Evolutionary conservation across 108 stramenopile genomes (phyloP).

Genomic region (Chaetoceros muelleri): DNA sequence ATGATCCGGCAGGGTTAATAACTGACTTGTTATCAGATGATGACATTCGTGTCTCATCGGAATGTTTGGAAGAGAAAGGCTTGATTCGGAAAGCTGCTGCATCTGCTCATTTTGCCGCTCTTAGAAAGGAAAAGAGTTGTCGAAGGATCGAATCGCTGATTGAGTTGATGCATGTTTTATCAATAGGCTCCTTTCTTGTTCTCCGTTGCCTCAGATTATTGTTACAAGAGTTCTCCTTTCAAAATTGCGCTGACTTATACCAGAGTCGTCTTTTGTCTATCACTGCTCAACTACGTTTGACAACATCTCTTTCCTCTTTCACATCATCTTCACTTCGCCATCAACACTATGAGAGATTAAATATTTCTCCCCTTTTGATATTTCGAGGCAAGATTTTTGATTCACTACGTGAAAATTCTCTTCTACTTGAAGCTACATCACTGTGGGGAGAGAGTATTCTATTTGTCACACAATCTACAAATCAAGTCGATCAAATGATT

Average conservation of each 20-base stretch:
- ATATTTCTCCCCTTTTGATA: background rate
- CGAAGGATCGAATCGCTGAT: conserved; percentile 44
- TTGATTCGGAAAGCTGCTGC: conserved; percentile 78
- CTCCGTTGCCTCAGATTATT: conserved; percentile 42
- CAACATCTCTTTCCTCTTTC: no score
- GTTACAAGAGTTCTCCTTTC: conserved; percentile 29
- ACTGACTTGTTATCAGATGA: background rate
- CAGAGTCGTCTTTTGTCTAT: no score
- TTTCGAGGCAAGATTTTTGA: background rate
- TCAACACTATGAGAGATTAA: no score
- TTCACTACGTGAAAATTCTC: background rate
- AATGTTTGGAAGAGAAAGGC: conserved; percentile 64
- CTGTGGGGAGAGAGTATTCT: background rate
- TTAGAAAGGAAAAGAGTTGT: conserved; percentile 33
- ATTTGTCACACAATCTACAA: background rate
- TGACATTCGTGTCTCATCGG: conserved; percentile 7
- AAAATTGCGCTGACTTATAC: no score
- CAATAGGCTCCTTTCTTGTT: conserved; percentile 23
- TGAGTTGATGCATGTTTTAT: conserved; percentile 41
- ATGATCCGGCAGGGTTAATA: background rate
- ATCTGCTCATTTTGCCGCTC: conserved; percentile 57
- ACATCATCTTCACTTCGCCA: no score
- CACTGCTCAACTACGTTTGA: no score
- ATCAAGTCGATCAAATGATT: background rate
- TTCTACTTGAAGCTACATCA: background rate